phyloP scores from a whole-genome alignment of 495 filamentous ascomycete species.

The Amphirosellinia nigrospora region DNA sequence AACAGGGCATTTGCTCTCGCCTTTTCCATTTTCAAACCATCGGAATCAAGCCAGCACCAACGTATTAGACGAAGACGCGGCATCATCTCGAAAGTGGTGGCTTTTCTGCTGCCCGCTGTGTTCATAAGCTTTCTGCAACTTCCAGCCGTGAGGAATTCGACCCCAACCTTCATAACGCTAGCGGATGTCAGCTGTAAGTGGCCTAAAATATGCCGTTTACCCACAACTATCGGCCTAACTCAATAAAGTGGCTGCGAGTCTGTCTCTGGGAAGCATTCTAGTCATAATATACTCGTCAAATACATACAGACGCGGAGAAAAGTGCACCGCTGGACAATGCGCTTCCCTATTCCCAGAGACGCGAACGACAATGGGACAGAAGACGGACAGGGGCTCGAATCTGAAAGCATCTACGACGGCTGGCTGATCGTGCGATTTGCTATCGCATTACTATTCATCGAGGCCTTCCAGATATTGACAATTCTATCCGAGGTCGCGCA shows the following conservation, averaged over 20 bases:
- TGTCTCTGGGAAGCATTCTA: constrained; percentile 46
- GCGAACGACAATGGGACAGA: neutral
- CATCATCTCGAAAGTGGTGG: constrained; percentile 43
- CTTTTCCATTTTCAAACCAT: constrained; percentile 45
- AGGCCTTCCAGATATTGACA: constrained; percentile 51
- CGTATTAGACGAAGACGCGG: constrained; percentile 36
- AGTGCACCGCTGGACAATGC: constrained; percentile 47
- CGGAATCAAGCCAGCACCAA: constrained; percentile 25
- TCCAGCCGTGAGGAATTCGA: constrained; percentile 36
- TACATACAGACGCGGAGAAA: constrained; percentile 52
- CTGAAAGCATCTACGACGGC: constrained; percentile 51
- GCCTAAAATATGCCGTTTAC: neutral
- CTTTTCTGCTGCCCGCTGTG: constrained; percentile 44
- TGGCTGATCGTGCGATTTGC: constrained; percentile 55
- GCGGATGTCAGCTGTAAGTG: constrained; percentile 50
- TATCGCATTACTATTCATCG: constrained; percentile 52
- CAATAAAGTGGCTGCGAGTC: constrained; percentile 47
- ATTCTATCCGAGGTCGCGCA: constrained; percentile 50
- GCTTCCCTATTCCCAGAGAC: constrained; percentile 33
- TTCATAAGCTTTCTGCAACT: constrained; percentile 47
- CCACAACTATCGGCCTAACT: neutral
- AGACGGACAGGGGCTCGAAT: constrained; percentile 28
- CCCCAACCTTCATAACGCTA: constrained; percentile 44
- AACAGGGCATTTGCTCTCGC: constrained; percentile 50
- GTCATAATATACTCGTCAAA: constrained; percentile 51